phyloP scores from a whole-genome alignment of 371 early-diverging fungal species.

The Mucor lusitanicus region DNA sequence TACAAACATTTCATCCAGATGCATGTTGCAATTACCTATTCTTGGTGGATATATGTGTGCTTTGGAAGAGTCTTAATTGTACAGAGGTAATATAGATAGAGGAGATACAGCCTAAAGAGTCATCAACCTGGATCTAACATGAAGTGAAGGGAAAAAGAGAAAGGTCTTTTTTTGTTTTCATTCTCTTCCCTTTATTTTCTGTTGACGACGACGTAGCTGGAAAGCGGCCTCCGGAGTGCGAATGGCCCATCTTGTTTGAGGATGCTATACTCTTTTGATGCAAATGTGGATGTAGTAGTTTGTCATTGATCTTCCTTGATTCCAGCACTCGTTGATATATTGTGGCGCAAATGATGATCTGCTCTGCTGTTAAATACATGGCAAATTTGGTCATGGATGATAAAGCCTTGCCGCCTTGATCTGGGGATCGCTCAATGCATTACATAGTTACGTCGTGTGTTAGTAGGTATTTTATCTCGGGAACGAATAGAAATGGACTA shows the following conservation, averaged over 20 bases:
- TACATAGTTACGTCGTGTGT: not conserved
- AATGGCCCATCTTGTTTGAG: not conserved
- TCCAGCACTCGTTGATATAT: not conserved
- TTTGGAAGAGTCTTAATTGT: not conserved
- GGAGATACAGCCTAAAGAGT: not conserved
- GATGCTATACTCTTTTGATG: not conserved
- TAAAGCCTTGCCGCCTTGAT: not conserved
- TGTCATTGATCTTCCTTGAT: not conserved
- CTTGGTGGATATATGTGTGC: not conserved
- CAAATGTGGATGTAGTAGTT: not conserved
- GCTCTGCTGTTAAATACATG: not conserved
- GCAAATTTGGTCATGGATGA: not conserved
- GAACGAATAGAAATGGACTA: not conserved
- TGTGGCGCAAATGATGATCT: not conserved
- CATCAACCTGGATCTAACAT: conserved; percentile 22
- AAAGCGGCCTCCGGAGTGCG: not conserved
- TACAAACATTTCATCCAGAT: not conserved
- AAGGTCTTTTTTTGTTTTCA: not conserved
- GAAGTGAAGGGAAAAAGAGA: conserved; percentile 9
- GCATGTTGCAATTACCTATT: not conserved
- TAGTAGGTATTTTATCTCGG: not conserved
- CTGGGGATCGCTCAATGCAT: not conserved
- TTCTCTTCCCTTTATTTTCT: not conserved
- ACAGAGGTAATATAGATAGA: not conserved
- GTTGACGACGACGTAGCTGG: not conserved